Evolutionary conservation across 352 stramenopile species (phyloP), one percentile per base, ranked within the genome.

Genomic region (Aphanomyces astaci): DNA sequence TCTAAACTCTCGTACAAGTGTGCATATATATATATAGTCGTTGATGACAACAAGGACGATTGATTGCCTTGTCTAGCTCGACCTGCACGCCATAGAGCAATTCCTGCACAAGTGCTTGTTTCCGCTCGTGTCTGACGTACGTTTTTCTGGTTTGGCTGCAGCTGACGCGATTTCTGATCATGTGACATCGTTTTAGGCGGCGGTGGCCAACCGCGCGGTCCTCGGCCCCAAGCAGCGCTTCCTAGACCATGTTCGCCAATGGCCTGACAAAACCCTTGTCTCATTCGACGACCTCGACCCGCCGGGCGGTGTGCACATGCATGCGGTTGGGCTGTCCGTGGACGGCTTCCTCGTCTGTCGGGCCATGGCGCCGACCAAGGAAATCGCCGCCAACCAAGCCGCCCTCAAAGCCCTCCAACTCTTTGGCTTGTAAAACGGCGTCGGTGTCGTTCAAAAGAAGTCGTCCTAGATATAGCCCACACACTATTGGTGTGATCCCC

Each of bases 221-320:
- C 89, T 94, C 80, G 89, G 85, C 31, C 78, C 84, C 4, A 80
- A 78, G 32, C 90, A 92, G 62, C 75, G 87, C 24, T 80, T 95
- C 1, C 59, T 57, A 4, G 78, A 91, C 39, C 86, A 92, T 63
- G 59, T 93, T 3, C 64, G 46, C 22, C 74, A 86, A 4, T 93
- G 84, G 84, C 75, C 75, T 31, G 67, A 73, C 2, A 64, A 62
- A 28, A 57, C 22, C 5, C 30, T 64, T n/a, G 32, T 46, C 2
- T 67, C 66, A 13, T 52, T 10, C 77, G 77, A 45, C 22, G 65
- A 22, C 71, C 75, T 75, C 17, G 73, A 75, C 46, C 0, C 73
- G 13, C n/a, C 53, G 36, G 72, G 63, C 11, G 71, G 72, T 0
- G 67, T 15, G 36, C 36, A 71, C 22, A 32, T 65, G 60, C 86